Base-by-base conservation (phyloP, 768 basidiomycete genomes). In the Suillus brevipes region DNA sequence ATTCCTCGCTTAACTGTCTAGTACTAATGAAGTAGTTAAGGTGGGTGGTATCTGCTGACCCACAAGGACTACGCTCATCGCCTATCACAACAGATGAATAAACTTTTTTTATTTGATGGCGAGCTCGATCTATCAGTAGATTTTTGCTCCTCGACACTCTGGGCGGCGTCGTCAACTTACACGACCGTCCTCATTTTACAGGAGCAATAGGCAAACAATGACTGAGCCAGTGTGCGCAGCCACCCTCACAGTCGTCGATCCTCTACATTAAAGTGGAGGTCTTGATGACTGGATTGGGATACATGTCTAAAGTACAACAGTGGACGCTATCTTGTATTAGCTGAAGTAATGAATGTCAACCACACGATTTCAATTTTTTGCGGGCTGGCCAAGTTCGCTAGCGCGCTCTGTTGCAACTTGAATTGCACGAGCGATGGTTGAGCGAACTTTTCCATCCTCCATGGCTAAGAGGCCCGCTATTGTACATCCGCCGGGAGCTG, bases 401-500 rank as follows among this genome's bases (percentile, higher is more conserved):
- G 95, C 95, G 9, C 91, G 89, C 66, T 94, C 90, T 0, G 97
- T 94, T 1, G 97, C 97, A 12, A 93, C 84, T 76, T 99, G 96
- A 61, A 99, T 97, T 7, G 91, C 90, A 59, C 97, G 84, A 20
- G 97, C 97, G 73, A 99, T 95, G 0, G 96, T 98, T 0, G 94
- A 95, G 25, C 97, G 85, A 18, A 99, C 90, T 69, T 87, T 82
- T 0, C 97, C 97, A 69, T 99, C 97, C 77, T 99, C 97, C 75
- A 99, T 84, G 0, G 94, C 90, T 23, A 99, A 80, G 34, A 99
- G 79, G n/a, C 97, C 97, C 3, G 97, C 97, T 68, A 99, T 99
- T 0, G 97, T 99, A 71, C 95, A 97, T 55, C 97, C 97, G 63
- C 97, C 97, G 0, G 97, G 97, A 45, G 97, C 97, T 98, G 67